Percentiles rank a stretch among this genome's conserved stretches.
Conservation (phyloP, 768 basidiomycete species). For the Kwoniella pini region DNA sequence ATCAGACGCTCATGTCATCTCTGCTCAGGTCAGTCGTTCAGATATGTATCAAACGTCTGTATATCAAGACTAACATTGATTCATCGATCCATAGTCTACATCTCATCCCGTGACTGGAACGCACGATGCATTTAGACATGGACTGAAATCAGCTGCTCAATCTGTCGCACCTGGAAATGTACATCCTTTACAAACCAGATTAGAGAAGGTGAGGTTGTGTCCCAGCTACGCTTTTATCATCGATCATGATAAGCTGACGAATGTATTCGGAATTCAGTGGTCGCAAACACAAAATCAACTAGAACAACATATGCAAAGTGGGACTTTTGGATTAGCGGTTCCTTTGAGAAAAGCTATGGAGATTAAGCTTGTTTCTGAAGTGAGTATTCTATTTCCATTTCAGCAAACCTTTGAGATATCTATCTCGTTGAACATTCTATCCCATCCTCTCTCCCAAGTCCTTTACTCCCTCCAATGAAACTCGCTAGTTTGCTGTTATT, state of each 20-base stretch:
- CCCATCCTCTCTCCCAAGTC: not conserved
- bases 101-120: slow-evolving; percentile 65
- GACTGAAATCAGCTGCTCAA: slow-evolving; percentile 75
- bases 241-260: not conserved
- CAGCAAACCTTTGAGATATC: too few species aligned
- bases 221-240: not conserved
- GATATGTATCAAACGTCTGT: not conserved
- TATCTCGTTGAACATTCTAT: too few species aligned
- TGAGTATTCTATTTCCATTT: too few species aligned
- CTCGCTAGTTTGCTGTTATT: too few species aligned
- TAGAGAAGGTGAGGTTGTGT: slow-evolving; percentile 69
- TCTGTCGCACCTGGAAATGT: slow-evolving; percentile 63
- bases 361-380: slow-evolving; percentile 75
- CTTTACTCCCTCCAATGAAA: not conserved
- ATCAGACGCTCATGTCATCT: slow-evolving; percentile 34
- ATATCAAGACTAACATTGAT: not conserved
- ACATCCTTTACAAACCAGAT: slow-evolving; percentile 66
- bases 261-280: slow-evolving; percentile 65
- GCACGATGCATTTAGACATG: slow-evolving; percentile 85
- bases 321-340: slow-evolving; percentile 80
- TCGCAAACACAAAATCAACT: slow-evolving; percentile 86
- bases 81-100: slow-evolving; percentile 32
- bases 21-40: slow-evolving; percentile 37
- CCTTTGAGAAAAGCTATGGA: slow-evolving; percentile 94
- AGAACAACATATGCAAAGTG: slow-evolving; percentile 78